Evolutionary conservation across 495 filamentous ascomycete genomes (phyloP), one percentile per base, ranked within the genome.

Genomic region (Neohortaea acidophila): DNA sequence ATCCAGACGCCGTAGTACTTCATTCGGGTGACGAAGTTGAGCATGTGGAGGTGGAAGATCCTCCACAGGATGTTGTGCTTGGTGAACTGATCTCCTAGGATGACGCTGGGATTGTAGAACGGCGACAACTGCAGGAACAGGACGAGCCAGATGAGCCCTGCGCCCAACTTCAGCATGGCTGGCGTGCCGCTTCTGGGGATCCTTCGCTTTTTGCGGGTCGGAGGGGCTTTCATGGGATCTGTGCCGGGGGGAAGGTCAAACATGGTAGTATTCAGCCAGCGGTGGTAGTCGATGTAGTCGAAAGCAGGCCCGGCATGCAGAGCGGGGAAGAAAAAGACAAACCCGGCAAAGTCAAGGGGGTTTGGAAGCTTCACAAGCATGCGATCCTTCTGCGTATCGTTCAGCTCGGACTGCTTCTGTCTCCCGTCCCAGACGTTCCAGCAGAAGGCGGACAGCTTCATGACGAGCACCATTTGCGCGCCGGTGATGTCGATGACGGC

Each of bases 1-100:
- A 69, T 72, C 89, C 89, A 97, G 1, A 89, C 85, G 26, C 86
- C 89, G 50, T 96, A 97, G 61, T 92, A 97, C 59, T 96, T 96
- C 23, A 75, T 68, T 14, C 89, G 77, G 4, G 79, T 67, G 3
- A 79, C 74, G 41, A 96, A 68, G 19, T 75, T 75, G 21, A 94
- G 66, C 73, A 89, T 80, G 52, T 94, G 72, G 14, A 94, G 61
- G 43, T 77, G 63, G 58, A 75, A 80, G 21, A 91, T 61, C 24
- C 89, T 73, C 33, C 72, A 67, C 19, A 77, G 48, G 54, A 96
- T 74, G 34, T 69, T 65, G 54, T 77, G 78, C 1, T 67, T 52
- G 61, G 79, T 58, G 52, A 70, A 92, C 0, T 59, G 46, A 35
- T 78, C 64, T 22, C 69, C 60, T 2, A 83, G 66, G 3, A 83